Base-by-base conservation (phyloP, 495 filamentous ascomycete genomes). In the Tetracladium setigerum region DNA sequence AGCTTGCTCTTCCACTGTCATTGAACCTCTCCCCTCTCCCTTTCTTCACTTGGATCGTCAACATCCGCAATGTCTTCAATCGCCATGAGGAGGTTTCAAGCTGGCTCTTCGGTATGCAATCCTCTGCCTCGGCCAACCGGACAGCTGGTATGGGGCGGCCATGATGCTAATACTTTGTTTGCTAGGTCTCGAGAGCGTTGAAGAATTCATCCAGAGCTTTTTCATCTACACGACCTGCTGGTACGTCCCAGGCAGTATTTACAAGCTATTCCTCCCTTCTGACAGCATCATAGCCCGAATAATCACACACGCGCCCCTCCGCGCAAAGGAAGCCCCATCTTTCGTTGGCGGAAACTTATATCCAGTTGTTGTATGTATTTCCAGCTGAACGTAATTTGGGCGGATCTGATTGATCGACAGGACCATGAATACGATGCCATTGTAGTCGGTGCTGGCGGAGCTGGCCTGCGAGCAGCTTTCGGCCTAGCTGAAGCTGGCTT, bases 401-500 rank as follows among this genome's bases (percentile, higher is more conserved):
- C 39, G 7, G 16, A 15, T 42, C 45, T 59, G 24, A 58, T 52
- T 36, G 30, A 38, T 15, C 4, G 13, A 2, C 58, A 85, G 81
- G 81, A 85, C 56, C 82, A 85, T 63, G 82, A 85, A 62, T 86
- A 86, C 62, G 82, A 85, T 83, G 92, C 92, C 31, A 75, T 97
- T 57, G 91, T 97, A 43, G 87, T 97, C 51, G 91, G 91, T 62
- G 91, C 91, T 53, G 91, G 91, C 55, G 91, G 91, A 61, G 81
- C 91, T 50, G 91, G 91, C 69, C 79, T 97, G 54, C 88, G 91
- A 59, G 91, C 91, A 42, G 91, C 91, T 38, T 95, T 96, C 70
- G 91, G 91, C 69, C 79, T 97, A 47, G 91, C 91, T 54, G 91
- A 97, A 70, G 91, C 91, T 59, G 91, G 91, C 39, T 95, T 97